Percentiles rank a stretch among this genome's conserved stretches.
Evolutionary conservation across 2,329 filamentous ascomycete genomes (phyloP).

Genomic region (Decorospora gaudefroyi): DNA sequence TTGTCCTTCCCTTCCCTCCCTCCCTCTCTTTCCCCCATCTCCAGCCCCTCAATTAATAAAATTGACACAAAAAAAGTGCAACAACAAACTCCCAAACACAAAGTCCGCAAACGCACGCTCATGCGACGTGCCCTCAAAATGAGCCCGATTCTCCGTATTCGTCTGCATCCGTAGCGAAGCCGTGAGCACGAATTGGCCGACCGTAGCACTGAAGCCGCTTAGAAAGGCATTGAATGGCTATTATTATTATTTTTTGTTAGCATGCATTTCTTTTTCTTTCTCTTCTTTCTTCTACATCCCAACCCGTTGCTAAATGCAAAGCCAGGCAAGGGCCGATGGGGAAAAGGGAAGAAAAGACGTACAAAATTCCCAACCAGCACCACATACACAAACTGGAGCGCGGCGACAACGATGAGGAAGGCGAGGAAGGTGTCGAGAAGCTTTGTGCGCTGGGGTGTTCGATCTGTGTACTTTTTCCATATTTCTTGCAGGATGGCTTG

Average conservation of each 20-base stretch:
- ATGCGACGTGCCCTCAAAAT: slow-evolving; percentile 76
- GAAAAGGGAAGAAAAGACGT: slow-evolving; percentile 46
- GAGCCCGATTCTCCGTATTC: slow-evolving; percentile 75
- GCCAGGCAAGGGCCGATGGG: too few relatives aligned
- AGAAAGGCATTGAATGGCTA: slow-evolving; percentile 99
- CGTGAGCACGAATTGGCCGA: slow-evolving; percentile 96
- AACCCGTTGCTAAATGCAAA: too few relatives aligned
- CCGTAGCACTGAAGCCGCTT: slow-evolving; percentile 89
- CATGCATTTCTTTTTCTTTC: not conserved
- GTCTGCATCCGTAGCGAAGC: slow-evolving; percentile 91
- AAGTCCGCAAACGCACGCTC: slow-evolving; percentile 96
- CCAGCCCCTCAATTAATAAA: slow-evolving; percentile 97
- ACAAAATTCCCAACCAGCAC: slow-evolving; percentile 93
- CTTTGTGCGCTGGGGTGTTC: slow-evolving; percentile 88
- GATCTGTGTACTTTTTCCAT: slow-evolving; percentile 75
- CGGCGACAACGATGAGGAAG: slow-evolving; percentile 83
- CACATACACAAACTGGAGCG: slow-evolving; percentile 92
- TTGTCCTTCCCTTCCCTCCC: not conserved
- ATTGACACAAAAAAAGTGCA: slow-evolving; percentile 99
- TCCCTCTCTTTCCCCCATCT: not conserved
- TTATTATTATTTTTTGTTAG: slow-evolving; percentile 4
- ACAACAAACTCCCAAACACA: slow-evolving; percentile 87
- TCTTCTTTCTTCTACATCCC: too few relatives aligned
- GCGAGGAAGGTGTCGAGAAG: slow-evolving; percentile 88
- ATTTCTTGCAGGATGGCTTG: slow-evolving; percentile 69